These are phyloP conservation scores for Cystobasidium tubakii DNA, from an alignment of 768 basidiomycete genomes.

Conservation along the genomic window DNA sequence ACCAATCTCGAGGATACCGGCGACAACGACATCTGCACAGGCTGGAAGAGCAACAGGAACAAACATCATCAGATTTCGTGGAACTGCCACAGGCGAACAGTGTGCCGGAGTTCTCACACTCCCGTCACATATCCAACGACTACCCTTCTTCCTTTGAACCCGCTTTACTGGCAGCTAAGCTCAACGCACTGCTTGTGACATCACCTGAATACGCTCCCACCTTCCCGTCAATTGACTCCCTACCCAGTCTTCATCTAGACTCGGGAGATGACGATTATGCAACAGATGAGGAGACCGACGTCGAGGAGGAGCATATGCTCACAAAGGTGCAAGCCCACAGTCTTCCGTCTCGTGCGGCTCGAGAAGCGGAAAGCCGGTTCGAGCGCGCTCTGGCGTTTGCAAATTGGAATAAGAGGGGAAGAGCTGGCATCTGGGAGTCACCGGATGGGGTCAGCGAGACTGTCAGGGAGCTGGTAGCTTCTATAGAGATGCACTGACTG, in stretches of 20 bases:
- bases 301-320: neutral
- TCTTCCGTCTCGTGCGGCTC: neutral
- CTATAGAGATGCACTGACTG: neutral
- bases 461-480: neutral
- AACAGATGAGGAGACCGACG: neutral
- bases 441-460: neutral
- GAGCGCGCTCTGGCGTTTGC: neutral
- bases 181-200: neutral
- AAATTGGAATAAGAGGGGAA: neutral
- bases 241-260: neutral
- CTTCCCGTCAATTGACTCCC: neutral
- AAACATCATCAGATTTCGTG: neutral
- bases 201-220: neutral
- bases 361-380: neutral
- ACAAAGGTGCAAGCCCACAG: neutral
- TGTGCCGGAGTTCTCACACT: neutral
- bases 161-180: neutral
- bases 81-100: neutral
- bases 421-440: neutral
- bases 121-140: neutral
- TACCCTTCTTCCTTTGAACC: neutral
- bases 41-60: neutral
- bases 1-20: neutral
- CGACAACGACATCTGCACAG: neutral
- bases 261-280: neutral